phyloP scores from a whole-genome alignment of 257 asterid species.

The Solanum corneliomulleri region DNA sequence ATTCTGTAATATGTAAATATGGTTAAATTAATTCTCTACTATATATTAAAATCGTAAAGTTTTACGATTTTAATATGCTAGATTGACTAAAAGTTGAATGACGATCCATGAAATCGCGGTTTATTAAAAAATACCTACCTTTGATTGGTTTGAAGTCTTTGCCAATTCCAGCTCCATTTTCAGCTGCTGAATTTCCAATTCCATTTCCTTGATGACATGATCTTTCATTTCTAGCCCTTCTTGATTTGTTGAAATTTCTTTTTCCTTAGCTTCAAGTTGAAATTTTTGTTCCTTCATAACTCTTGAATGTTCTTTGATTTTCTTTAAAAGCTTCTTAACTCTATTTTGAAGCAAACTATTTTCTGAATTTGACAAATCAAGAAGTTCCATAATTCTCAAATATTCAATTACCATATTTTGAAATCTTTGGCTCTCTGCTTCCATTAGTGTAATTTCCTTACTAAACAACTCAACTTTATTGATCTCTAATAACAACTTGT shows the following conservation, averaged over 20 bases:
- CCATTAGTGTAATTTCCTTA: conserved; percentile 22
- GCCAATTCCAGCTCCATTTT: conserved; percentile 20
- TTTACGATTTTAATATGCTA: not conserved
- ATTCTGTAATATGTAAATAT: not conserved
- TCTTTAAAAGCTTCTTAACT: conserved; percentile 35
- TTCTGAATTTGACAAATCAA: conserved; percentile 27
- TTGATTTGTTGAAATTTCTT: conserved; percentile 20
- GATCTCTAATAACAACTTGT: conserved; percentile 29
- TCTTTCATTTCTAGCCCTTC: conserved; percentile 19
- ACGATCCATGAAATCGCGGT: not conserved
- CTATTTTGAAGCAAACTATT: conserved; percentile 25
- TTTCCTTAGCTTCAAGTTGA: conserved; percentile 24
- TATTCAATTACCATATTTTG: conserved; percentile 18
- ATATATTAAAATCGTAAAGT: not conserved
- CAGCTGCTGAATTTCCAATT: conserved; percentile 25
- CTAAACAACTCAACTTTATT: conserved; percentile 20
- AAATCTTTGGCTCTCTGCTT: conserved; percentile 24
- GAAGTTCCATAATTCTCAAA: conserved; percentile 13
- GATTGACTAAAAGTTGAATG: not conserved
- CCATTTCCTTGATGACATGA: conserved; percentile 18
- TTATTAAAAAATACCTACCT: conserved; percentile 16
- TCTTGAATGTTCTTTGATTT: conserved; percentile 2
- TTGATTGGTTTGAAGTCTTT: conserved; percentile 14
- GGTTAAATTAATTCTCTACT: not conserved
- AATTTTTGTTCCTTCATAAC: conserved; percentile 11